Evolutionary conservation across 768 basidiomycete genomes (phyloP).

Genomic region (Tephrocybe sp.): DNA sequence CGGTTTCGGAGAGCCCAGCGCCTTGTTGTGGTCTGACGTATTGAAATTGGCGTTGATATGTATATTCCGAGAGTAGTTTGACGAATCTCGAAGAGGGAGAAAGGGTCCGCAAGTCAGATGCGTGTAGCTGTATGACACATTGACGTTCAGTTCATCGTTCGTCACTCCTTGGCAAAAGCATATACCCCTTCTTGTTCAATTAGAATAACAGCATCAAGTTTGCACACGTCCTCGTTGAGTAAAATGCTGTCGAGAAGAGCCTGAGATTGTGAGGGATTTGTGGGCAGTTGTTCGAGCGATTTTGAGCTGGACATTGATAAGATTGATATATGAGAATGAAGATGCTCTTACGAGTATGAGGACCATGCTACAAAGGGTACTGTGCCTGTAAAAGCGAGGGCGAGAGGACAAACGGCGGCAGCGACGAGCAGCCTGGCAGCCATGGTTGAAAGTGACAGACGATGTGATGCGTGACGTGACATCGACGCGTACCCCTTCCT

Average conservation of each 20-base stretch:
- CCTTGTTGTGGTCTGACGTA: constrained; percentile 41
- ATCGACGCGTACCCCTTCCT: constrained; percentile 31
- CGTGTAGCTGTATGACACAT: constrained; percentile 57
- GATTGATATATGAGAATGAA: not conserved
- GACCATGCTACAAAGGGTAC: constrained; percentile 72
- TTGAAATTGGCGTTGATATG: constrained; percentile 60
- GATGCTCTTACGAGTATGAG: constrained; percentile 50
- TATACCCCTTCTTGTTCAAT: constrained; percentile 73
- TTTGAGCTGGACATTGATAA: constrained; percentile 37
- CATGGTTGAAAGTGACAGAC: constrained; percentile 29
- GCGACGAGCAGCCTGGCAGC: constrained; percentile 40
- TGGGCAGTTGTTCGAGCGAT: constrained; percentile 41
- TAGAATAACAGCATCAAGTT: constrained; percentile 62
- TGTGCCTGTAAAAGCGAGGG: constrained; percentile 59
- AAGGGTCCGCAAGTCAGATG: constrained; percentile 70
- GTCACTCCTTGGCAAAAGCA: constrained; percentile 9
- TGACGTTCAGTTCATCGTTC: not conserved
- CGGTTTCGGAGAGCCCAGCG: constrained; percentile 32
- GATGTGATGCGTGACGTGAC: constrained; percentile 19
- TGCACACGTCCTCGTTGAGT: constrained; percentile 48
- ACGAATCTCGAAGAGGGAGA: constrained; percentile 49
- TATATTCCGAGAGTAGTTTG: constrained; percentile 42
- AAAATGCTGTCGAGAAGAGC: constrained; percentile 45
- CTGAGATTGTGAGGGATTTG: constrained; percentile 26
- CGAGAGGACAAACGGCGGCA: constrained; percentile 43